These are phyloP conservation scores for Angophora floribunda DNA, from an alignment of 345 rosid genomes.

Conservation along the genomic window DNA sequence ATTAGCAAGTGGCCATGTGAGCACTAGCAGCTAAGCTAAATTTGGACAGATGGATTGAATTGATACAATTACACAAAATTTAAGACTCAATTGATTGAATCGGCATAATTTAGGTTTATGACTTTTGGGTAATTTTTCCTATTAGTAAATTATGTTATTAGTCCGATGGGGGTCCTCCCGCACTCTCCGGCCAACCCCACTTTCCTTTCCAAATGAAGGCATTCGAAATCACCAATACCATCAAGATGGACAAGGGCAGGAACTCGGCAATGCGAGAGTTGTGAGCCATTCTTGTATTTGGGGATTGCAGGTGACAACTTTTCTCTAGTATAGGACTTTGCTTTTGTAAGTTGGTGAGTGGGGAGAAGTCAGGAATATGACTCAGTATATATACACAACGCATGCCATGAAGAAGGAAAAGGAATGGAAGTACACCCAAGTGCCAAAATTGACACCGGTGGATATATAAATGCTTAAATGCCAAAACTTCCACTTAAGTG, in stretches of 20 bases:
- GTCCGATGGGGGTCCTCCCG: conserved; percentile 58
- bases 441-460: too few relatives aligned
- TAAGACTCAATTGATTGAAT: too few relatives aligned
- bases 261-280: background rate
- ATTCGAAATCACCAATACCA: background rate
- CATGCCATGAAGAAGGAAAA: background rate
- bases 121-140: too few relatives aligned
- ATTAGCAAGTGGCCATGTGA: too few relatives aligned
- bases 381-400: background rate
- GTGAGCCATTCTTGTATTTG: background rate
- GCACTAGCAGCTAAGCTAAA: too few relatives aligned
- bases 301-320: background rate
- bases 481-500: too few relatives aligned
- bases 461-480: too few relatives aligned
- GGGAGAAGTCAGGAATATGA: background rate
- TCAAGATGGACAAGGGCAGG: background rate
- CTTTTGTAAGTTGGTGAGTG: background rate
- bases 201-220: background rate
- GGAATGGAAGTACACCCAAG: too few relatives aligned
- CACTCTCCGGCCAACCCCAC: conserved; percentile 60
- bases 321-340: background rate
- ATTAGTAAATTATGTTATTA: too few relatives aligned
- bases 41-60: too few relatives aligned
- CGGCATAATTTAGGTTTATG: too few relatives aligned
- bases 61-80: too few relatives aligned